Percentiles rank a stretch among this genome's conserved stretches.
phyloP scores from a whole-genome alignment of 2,329 filamentous ascomycete genomes.

The Myotisia sp. region DNA sequence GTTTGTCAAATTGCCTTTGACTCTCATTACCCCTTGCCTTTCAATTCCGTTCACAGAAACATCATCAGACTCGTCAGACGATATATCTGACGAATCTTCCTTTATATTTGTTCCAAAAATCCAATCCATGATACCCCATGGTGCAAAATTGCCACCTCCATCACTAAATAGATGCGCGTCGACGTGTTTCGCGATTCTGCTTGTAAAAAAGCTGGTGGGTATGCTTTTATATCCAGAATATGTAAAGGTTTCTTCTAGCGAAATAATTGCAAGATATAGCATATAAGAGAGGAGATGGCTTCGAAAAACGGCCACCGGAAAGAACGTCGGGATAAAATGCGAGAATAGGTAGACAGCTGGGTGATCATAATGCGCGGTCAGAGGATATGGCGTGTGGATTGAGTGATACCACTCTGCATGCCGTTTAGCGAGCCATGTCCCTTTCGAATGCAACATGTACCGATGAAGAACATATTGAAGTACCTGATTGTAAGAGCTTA shows the following conservation, averaged over 20 bases:
- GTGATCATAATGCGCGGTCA: conserved; percentile 48
- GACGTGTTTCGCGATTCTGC: conserved; percentile 43
- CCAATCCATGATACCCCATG: conserved; percentile 35
- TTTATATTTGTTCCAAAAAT: conserved; percentile 28
- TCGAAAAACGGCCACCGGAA: conserved; percentile 42
- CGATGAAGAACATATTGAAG: conserved; percentile 64
- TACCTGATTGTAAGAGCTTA: conserved; percentile 30
- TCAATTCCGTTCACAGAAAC: conserved; percentile 22
- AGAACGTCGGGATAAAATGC: conserved; percentile 42
- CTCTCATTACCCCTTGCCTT: no score
- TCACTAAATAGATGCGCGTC: conserved; percentile 40
- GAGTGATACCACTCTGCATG: conserved; percentile 45
- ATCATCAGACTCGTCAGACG: conserved; percentile 28
- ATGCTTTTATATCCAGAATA: conserved; percentile 46
- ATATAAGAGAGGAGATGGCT: conserved; percentile 49
- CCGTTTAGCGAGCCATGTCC: conserved; percentile 37
- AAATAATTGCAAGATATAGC: conserved; percentile 39
- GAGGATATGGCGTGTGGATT: conserved; percentile 39
- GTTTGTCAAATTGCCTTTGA: no score
- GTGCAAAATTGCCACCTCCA: conserved; percentile 33
- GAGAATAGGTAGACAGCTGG: conserved; percentile 40
- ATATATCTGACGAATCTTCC: conserved; percentile 37
- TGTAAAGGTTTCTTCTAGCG: conserved; percentile 46
- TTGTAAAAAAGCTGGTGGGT: conserved; percentile 43
- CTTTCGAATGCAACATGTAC: conserved; percentile 50